phyloP scores from a whole-genome alignment of 2,329 filamentous ascomycete genomes.

The Xylariaceae sp. region DNA sequence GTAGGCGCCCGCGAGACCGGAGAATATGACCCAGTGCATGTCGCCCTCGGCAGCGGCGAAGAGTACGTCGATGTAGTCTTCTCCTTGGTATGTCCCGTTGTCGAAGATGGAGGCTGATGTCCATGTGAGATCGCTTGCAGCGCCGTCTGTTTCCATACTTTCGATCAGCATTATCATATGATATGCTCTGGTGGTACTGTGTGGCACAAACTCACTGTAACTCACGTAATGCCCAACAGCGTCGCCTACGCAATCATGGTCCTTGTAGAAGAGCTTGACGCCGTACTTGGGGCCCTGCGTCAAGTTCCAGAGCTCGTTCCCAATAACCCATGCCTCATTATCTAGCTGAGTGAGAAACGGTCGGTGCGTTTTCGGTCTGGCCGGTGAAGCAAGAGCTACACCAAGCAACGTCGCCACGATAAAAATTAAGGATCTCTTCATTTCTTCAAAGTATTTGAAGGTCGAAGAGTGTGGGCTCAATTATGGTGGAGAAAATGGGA shows the following conservation, averaged over 20 bases:
- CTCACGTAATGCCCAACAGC: conserved; percentile 30
- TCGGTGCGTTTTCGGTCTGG: neutral
- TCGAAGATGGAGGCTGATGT: conserved; percentile 40
- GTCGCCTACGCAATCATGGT: conserved; percentile 28
- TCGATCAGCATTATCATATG: too few species aligned
- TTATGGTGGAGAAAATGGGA: too few species aligned
- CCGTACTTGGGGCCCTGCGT: conserved; percentile 27
- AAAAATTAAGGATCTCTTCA: too few species aligned
- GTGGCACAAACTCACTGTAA: conserved; percentile 30
- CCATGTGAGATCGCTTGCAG: conserved; percentile 41
- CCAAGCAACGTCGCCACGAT: conserved; percentile 2
- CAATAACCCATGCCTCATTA: conserved; percentile 28
- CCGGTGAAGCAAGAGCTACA: neutral
- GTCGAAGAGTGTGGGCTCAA: too few species aligned
- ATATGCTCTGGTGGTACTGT: too few species aligned
- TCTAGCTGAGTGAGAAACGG: conserved; percentile 27
- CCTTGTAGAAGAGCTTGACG: conserved; percentile 25
- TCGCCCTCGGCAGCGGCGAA: conserved; percentile 43
- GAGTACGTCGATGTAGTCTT: conserved; percentile 42
- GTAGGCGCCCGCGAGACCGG: conserved; percentile 46
- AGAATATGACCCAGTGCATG: conserved; percentile 47
- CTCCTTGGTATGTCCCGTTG: conserved; percentile 26
- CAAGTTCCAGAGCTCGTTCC: conserved; percentile 30
- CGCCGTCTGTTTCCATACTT: conserved; percentile 38
- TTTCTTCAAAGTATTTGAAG: too few species aligned